Percentiles rank a stretch among this genome's conserved stretches.
Conservation (phyloP, 345 rosid species). For the Hibiscus tridactylites region DNA sequence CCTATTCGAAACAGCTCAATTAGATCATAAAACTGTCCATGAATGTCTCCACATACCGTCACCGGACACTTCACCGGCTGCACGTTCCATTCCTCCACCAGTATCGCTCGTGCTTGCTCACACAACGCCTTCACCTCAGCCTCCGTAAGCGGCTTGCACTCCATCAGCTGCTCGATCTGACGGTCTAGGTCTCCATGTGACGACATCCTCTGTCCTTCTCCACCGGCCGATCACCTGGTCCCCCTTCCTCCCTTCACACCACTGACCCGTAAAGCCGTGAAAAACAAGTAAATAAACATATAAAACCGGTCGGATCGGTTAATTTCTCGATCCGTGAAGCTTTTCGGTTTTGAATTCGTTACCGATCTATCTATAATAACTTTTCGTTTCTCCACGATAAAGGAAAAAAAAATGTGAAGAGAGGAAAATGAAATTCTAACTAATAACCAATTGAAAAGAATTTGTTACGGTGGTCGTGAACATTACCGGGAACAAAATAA, state of each 20-base stretch:
- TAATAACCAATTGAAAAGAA: too few relatives aligned
- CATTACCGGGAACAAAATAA: not conserved
- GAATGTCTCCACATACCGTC: slow-evolving; percentile 97
- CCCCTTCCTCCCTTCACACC: too few relatives aligned
- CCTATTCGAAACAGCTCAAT: slow-evolving; percentile 92
- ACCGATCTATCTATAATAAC: not conserved
- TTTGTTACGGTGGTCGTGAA: not conserved
- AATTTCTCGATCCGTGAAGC: not conserved
- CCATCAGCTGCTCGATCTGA: slow-evolving; percentile 96
- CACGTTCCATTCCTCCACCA: slow-evolving; percentile 98
- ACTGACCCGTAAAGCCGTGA: not conserved
- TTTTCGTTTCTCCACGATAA: too few relatives aligned
- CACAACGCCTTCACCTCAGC: slow-evolving; percentile 86
- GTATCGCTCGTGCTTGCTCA: slow-evolving; percentile 91
- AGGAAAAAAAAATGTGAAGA: too few relatives aligned
- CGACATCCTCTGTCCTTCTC: slow-evolving; percentile 45
- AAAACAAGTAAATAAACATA: not conserved
- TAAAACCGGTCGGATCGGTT: not conserved
- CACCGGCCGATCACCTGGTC: slow-evolving; percentile 3
- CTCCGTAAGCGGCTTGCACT: slow-evolving; percentile 86
- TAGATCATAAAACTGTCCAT: slow-evolving; percentile 97
- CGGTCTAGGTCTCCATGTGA: slow-evolving; percentile 91
- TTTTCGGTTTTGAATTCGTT: not conserved
- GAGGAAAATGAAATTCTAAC: too few relatives aligned
- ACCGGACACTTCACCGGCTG: slow-evolving; percentile 99